These are phyloP conservation scores for Oryza longistaminata DNA, from an alignment of 176 grass and related monocot species.

Conservation along the genomic window DNA sequence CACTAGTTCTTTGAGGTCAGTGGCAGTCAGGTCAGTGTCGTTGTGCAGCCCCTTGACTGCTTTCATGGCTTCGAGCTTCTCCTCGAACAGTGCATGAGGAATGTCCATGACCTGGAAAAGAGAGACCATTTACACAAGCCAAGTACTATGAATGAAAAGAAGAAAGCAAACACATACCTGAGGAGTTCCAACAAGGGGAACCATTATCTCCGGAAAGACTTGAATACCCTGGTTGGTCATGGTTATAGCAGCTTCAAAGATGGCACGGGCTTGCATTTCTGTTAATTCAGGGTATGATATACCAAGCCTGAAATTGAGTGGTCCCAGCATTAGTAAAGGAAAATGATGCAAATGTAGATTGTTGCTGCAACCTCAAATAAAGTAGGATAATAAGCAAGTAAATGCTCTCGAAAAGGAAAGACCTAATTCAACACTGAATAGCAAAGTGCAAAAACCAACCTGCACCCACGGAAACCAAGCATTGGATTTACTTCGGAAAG, in stretches of 20 bases:
- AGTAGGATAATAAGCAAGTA: neutral
- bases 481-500: constrained; percentile 99
- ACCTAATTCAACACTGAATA: constrained; percentile 16
- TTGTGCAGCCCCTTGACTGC: constrained; percentile 49
- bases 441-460: constrained; percentile 55
- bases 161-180: constrained; percentile 49
- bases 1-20: constrained; percentile 83
- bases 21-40: constrained; percentile 75
- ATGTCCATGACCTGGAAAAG: constrained; percentile 76
- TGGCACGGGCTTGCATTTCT: constrained; percentile 95
- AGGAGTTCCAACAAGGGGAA: constrained; percentile 97
- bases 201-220: constrained; percentile 97
- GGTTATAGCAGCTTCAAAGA: constrained; percentile 93
- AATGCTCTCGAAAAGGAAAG: neutral
- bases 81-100: constrained; percentile 67
- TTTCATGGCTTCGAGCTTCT: constrained; percentile 88
- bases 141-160: neutral
- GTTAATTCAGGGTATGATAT: constrained; percentile 91
- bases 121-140: neutral
- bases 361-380: constrained; percentile 6
- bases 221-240: constrained; percentile 87
- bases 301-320: constrained; percentile 78
- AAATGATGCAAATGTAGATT: neutral
- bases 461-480: constrained; percentile 99
- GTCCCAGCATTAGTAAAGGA: constrained; percentile 27